Base-by-base conservation (phyloP, 805 yeast genomes). In the Lachancea kluyveri region DNA sequence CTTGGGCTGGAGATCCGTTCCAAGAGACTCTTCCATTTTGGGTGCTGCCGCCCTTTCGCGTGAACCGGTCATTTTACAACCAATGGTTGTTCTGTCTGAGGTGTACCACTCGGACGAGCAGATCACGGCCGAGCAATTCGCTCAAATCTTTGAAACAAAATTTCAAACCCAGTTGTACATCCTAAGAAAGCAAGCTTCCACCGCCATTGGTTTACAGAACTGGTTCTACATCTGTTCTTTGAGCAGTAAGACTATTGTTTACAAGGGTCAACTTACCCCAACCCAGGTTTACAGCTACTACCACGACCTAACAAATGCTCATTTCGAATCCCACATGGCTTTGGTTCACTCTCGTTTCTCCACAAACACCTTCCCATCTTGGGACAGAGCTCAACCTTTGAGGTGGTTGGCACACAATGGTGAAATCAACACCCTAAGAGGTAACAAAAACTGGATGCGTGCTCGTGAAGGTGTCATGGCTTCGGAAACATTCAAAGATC, bases 351-450 rank as follows among this genome's bases (percentile, higher is more conserved):
- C 97, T 15, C 77, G 98, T 59, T 90, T 90, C 70, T 87, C 96
- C 36, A 90, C 98, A 19, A 90, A 90, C 62, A 90, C 98, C 29
- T 90, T 90, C 76, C 98, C 98, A 28, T 86, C 96, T n/a, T 90
- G 98, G 98, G 98, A 92, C 64, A 77, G 98, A 63, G 97, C 98
- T 15, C 98, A 90, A 64, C 98, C 98, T 29, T 71, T 90, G 53
- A 72, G 97, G 60, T 80, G 94, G 81, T 85, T 95, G 19, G 98
- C 98, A 23, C 98, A 90, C 65, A 90, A 90, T 60, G 98, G 98
- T 70, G 98, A 90, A 64, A 92, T 90, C 60, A 90, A 90, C 64
- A 90, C 98, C 24, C 66, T 90, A 54, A 76, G 97, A 61, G 98
- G 98, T 48, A 90, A 90, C 74, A 92, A 90, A 64, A 90, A 90